Evolutionary conservation across 176 grass and related monocot species (phyloP).

Genomic region (Hordeum marinum): DNA sequence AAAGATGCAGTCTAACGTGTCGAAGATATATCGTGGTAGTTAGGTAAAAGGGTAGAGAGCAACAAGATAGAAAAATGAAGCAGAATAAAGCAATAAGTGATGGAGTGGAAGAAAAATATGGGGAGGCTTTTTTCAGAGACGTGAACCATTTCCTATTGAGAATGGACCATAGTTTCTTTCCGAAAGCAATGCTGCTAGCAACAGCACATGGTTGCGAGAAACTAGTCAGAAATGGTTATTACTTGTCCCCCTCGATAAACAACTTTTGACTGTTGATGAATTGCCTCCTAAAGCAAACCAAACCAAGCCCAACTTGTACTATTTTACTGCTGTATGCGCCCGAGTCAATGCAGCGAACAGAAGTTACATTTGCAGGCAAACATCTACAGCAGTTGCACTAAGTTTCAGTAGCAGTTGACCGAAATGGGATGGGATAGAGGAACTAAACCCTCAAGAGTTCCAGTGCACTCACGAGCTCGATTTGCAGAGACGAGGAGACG

Average conservation of each 20-base stretch:
- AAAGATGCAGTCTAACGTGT: background rate
- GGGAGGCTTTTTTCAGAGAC: background rate
- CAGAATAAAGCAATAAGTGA: constrained; percentile 8
- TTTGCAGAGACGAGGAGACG: constrained; percentile 73
- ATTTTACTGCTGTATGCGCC: background rate
- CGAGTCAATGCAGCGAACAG: background rate
- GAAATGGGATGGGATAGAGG: background rate
- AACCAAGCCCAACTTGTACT: background rate
- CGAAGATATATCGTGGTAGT: background rate
- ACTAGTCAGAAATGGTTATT: background rate
- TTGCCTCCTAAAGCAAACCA: background rate
- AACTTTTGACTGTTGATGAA: background rate
- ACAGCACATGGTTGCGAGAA: background rate
- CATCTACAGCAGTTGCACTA: background rate
- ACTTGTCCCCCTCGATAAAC: background rate
- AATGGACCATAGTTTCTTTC: background rate
- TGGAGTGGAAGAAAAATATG: constrained; percentile 5
- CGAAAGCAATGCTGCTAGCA: background rate
- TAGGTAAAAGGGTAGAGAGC: background rate
- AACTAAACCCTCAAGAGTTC: background rate
- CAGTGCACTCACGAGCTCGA: constrained; percentile 71
- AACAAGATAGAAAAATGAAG: background rate
- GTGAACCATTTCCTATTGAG: background rate
- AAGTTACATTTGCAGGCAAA: background rate
- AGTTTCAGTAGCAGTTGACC: background rate